Base-by-base conservation (phyloP, 306 rosid species). In the Quercus alba region DNA sequence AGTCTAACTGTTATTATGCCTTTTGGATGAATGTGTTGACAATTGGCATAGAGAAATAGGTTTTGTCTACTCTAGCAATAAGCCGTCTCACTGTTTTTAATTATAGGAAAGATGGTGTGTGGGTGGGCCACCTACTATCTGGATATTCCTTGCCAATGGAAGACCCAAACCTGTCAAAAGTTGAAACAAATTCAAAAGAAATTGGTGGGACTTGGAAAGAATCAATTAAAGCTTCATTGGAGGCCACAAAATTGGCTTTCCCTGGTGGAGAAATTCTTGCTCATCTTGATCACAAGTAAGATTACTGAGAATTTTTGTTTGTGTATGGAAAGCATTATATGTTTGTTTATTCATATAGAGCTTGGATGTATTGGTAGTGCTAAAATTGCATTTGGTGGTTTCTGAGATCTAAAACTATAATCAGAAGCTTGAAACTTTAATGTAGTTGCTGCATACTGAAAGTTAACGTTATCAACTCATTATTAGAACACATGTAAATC, bases 141-240 rank as follows among this genome's bases (percentile, higher is more conserved):
- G 98, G 98, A 79, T 95, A 95, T 88, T 84, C 97, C 38, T 56
- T 95, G 81, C 99, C 98, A n/a, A 95, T 93, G 99, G 99, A 95
- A 84, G 98, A 95, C 73, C 91, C 91, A 14, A 89, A 71, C 72
- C 91, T 90, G 71, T 83, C 94, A 73, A 91, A 88, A 85, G 86
- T 70, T 66, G 86, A 82, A 74, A 74, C 79, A 75, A 77, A 75
- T 81, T 78, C 51, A 28, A 86, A 82, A 67, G 88, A 78, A 58
- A 85, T 95, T 12, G 97, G 96, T 75, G 98, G 99, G 82, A 88
- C 97, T 72, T 96, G 99, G 99, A 91, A 75, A 86, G 80, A 88
- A 54, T 81, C 98, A 64, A 96, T 93, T 80, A 87, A 86, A 80
- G 92, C 92, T 61, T 89, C 89, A 33, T 90, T 81, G 61, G 97